These are phyloP conservation scores for Leishmania braziliensis DNA, from an alignment of 208 protist species.

Conservation along the genomic window DNA sequence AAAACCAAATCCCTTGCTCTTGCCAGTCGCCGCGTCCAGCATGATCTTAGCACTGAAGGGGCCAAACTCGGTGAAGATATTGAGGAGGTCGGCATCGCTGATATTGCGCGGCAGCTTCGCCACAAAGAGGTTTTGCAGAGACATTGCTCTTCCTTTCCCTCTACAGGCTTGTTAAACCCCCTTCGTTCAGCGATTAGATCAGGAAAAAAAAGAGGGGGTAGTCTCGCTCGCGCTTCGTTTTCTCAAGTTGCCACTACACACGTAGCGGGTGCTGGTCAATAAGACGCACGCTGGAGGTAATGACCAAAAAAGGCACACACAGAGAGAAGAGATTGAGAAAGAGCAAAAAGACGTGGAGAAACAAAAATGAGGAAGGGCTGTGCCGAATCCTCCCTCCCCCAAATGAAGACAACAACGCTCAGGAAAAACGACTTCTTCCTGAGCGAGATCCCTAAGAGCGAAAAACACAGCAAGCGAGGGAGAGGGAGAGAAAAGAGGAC, in stretches of 20 bases:
- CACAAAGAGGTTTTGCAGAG: slow-evolving; percentile 56
- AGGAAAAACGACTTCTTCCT: not conserved
- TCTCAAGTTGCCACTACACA: not conserved
- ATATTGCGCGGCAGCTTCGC: slow-evolving; percentile 92
- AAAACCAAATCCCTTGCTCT: slow-evolving; percentile 95
- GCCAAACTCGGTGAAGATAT: slow-evolving; percentile 64
- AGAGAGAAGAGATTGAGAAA: not conserved
- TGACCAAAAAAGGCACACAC: not conserved
- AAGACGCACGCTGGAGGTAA: not conserved
- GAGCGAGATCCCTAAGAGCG: not conserved
- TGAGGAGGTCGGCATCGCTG: slow-evolving; percentile 69
- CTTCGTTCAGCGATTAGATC: too few species aligned
- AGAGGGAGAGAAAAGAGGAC: not conserved
- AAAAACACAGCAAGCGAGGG: not conserved
- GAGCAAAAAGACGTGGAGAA: not conserved
- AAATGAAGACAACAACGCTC: too few species aligned
- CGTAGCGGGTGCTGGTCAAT: not conserved
- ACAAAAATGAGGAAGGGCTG: not conserved
- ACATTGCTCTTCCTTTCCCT: slow-evolving; percentile 14
- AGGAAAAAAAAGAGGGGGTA: not conserved
- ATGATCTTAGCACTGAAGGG: slow-evolving; percentile 90
- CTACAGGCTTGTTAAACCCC: too few species aligned
- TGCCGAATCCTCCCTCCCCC: too few species aligned
- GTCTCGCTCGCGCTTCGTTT: too few species aligned
- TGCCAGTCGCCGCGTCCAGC: slow-evolving; percentile 86